Conservation (phyloP, 768 basidiomycete species). For the Candolleomyces eurysporus region DNA sequence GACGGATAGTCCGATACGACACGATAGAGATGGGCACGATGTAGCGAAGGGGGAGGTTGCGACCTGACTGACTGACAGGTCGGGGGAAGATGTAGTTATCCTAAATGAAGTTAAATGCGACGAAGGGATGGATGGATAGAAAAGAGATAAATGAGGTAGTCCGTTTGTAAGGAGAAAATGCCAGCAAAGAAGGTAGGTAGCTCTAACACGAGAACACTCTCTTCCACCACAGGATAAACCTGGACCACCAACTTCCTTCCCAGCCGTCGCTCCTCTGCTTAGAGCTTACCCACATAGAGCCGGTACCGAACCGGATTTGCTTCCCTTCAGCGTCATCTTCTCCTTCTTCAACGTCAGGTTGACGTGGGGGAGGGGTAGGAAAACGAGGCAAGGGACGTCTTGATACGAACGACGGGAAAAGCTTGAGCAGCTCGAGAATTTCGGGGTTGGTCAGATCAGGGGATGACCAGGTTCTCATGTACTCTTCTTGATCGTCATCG, state of each 20-base stretch:
- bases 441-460: constrained; percentile 81
- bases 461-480: constrained; percentile 76
- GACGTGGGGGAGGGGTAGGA: constrained; percentile 37
- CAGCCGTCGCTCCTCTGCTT: constrained; percentile 61
- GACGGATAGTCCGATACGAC: background rate
- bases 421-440: constrained; percentile 57
- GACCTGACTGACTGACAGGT: background rate
- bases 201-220: constrained; percentile 64
- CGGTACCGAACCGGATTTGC: constrained; percentile 75
- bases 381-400: constrained; percentile 74
- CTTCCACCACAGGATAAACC: constrained; percentile 78
- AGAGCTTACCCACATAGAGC: constrained; percentile 74
- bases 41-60: background rate
- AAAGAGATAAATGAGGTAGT: constrained; percentile 9
- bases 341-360: constrained; percentile 68
- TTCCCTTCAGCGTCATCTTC: constrained; percentile 55
- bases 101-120: background rate
- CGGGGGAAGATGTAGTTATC: background rate
- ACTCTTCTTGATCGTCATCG: constrained; percentile 41
- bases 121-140: background rate
- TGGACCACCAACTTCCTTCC: constrained; percentile 78
- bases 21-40: background rate
- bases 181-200: background rate
- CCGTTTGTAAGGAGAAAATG: background rate
- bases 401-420: constrained; percentile 80